These are phyloP conservation scores for Taphrina betulina DNA, from an alignment of 1,139 yeast species.

Conservation along the genomic window DNA sequence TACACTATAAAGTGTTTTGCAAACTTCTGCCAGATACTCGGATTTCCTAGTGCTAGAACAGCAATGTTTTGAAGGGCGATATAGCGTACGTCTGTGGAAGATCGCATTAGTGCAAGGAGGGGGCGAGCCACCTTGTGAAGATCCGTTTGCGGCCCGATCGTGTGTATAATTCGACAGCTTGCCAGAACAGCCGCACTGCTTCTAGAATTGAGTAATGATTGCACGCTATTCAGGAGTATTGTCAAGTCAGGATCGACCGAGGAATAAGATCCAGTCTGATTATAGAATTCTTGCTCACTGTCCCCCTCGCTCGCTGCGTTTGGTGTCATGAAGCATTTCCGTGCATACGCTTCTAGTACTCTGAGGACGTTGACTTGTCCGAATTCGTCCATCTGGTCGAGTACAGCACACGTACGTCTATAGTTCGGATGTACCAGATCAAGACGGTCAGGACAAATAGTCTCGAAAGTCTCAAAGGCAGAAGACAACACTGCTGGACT, in stretches of 20 bases:
- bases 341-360: constrained; percentile 63
- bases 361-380: constrained; percentile 64
- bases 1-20: constrained; percentile 58
- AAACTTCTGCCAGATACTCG: constrained; percentile 50
- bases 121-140: constrained; percentile 50
- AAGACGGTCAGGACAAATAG: constrained; percentile 58
- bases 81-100: constrained; percentile 43
- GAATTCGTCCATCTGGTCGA: constrained; percentile 70
- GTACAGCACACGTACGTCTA: constrained; percentile 57
- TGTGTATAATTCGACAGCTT: constrained; percentile 55
- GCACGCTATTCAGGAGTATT: constrained; percentile 1
- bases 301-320: constrained; percentile 21
- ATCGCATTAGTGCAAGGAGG: constrained; percentile 51
- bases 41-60: constrained; percentile 47
- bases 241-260: constrained; percentile 51
- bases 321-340: constrained; percentile 50
- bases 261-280: constrained; percentile 40
- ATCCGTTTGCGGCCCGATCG: constrained; percentile 56
- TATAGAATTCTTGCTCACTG: constrained; percentile 34
- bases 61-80: constrained; percentile 44
- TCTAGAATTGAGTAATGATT: constrained; percentile 2
- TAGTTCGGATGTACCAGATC: constrained; percentile 71
- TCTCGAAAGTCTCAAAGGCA: constrained; percentile 60
- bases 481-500: constrained; percentile 68
- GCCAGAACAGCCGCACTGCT: constrained; percentile 54